phyloP scores from a whole-genome alignment of 352 stramenopile genomes.

The Aphanomyces astaci region DNA sequence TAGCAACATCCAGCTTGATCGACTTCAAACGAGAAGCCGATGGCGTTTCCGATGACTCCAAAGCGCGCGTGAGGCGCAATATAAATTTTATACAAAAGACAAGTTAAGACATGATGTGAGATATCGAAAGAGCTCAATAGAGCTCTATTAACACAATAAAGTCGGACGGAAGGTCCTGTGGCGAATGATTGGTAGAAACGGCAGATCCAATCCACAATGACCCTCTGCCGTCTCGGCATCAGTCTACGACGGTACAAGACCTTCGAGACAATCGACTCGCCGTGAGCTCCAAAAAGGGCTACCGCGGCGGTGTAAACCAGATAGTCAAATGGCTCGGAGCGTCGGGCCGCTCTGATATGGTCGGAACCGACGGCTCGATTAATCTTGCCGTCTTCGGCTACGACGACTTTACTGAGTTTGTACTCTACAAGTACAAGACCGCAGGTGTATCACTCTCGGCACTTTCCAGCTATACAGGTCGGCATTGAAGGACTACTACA shows the following conservation, averaged over 20 bases:
- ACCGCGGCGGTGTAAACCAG: not conserved
- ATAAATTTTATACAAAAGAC: not conserved
- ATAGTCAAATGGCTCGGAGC: not conserved
- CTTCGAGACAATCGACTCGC: not conserved
- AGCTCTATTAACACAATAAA: not conserved
- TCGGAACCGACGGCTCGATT: not conserved
- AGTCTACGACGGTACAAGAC: not conserved
- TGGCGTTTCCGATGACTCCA: too few species aligned
- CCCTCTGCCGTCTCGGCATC: conserved; percentile 21
- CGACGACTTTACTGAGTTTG: conserved; percentile 3
- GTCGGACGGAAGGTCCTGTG: not conserved
- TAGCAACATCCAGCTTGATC: not conserved
- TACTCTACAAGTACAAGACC: too few species aligned
- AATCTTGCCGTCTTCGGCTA: not conserved
- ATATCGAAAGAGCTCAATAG: too few species aligned
- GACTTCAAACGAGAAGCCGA: too few species aligned
- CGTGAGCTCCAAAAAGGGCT: not conserved
- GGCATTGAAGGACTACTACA: too few species aligned
- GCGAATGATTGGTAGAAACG: not conserved
- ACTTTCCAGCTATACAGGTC: too few species aligned
- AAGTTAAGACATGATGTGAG: not conserved
- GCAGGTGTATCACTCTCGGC: too few species aligned
- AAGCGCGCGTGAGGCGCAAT: too few species aligned
- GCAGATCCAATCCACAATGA: not conserved
- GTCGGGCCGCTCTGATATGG: not conserved